Conservation (phyloP, 2,329 filamentous ascomycete species). For the Neonectria magnoliae region DNA sequence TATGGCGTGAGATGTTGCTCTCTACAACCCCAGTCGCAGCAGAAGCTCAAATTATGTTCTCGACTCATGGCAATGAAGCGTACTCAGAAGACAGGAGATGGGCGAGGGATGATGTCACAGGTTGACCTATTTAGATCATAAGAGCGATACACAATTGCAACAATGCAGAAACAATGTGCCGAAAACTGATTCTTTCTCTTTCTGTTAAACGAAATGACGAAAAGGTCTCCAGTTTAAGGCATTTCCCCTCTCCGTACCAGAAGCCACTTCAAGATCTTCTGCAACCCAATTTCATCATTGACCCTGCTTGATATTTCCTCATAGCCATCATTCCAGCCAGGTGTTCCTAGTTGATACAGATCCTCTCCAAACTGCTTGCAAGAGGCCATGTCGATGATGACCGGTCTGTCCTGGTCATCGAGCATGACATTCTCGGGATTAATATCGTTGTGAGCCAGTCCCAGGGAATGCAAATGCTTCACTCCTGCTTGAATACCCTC, state of each 20-base stretch:
- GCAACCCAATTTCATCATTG: conserved; percentile 2
- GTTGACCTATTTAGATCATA: too few species aligned
- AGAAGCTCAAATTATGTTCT: neutral
- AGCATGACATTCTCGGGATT: conserved; percentile 48
- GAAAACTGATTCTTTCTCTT: neutral
- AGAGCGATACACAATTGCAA: neutral
- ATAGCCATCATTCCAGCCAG: conserved; percentile 8
- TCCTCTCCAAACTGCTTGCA: conserved; percentile 26
- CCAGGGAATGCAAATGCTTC: conserved; percentile 47
- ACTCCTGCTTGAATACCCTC: conserved; percentile 34
- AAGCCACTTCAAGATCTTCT: neutral
- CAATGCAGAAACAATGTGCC: neutral
- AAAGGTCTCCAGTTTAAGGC: neutral
- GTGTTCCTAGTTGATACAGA: neutral
- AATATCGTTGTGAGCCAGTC: conserved; percentile 49
- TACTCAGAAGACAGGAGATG: too few species aligned
- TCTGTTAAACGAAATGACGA: neutral
- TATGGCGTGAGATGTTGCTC: neutral
- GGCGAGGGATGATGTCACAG: too few species aligned
- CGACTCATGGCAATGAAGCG: neutral
- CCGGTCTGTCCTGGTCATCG: conserved; percentile 42
- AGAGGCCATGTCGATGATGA: conserved; percentile 50
- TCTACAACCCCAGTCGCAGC: neutral
- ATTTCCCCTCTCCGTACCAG: neutral
- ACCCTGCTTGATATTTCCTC: neutral